phyloP scores from a whole-genome alignment of 306 rosid species.

The Carpinus viminea region DNA sequence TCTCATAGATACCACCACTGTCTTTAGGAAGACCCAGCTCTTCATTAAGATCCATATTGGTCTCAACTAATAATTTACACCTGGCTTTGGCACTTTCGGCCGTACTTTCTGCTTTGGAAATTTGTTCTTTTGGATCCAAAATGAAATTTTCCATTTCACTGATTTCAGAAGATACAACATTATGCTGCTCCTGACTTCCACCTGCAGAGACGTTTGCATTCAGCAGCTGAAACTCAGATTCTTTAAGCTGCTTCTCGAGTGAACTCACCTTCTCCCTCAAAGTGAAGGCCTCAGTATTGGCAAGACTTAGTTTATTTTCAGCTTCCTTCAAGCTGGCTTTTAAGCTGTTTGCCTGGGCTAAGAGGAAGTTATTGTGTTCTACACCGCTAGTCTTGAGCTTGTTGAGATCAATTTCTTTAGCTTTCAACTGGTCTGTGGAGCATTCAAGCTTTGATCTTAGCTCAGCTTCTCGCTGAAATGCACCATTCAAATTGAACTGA shows the following conservation, averaged over 20 bases:
- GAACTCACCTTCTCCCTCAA: constrained; percentile 43
- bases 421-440: constrained; percentile 39
- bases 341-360: constrained; percentile 32
- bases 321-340: constrained; percentile 43
- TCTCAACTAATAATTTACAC: constrained; percentile 36
- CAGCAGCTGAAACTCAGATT: constrained; percentile 43
- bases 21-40: constrained; percentile 44
- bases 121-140: constrained; percentile 39
- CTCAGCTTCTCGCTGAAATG: constrained; percentile 55
- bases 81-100: constrained; percentile 50
- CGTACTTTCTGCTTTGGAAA: constrained; percentile 43
- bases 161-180: constrained; percentile 27
- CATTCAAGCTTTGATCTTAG: constrained; percentile 56
- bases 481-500: constrained; percentile 64
- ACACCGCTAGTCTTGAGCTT: constrained; percentile 32
- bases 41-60: constrained; percentile 43
- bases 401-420: constrained; percentile 36
- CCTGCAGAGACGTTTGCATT: constrained; percentile 45
- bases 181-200: constrained; percentile 45
- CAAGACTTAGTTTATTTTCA: constrained; percentile 45
- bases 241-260: constrained; percentile 61
- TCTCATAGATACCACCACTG: constrained; percentile 33
- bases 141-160: constrained; percentile 42
- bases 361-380: constrained; percentile 31
- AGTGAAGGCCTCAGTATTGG: constrained; percentile 41